Evolutionary conservation across 2,329 filamentous ascomycete genomes (phyloP).

Genomic region (Lecanosticta acicola): DNA sequence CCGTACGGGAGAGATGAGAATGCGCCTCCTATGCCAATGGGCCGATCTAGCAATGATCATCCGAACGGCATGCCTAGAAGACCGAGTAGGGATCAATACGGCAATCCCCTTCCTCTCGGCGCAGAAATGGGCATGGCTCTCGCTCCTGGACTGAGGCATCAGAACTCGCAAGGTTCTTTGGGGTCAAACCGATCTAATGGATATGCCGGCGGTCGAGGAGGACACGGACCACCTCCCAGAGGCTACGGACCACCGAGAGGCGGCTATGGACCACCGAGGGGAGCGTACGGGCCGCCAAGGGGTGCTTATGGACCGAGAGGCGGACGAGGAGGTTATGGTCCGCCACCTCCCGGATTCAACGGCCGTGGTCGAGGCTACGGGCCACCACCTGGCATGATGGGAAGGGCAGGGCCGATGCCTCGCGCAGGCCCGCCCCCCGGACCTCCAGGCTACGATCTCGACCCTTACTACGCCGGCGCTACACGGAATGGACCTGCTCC

Average conservation of each 20-base stretch:
- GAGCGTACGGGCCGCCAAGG: slow-evolving; percentile 41
- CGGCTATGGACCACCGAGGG: slow-evolving; percentile 30
- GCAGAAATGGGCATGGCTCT: slow-evolving; percentile 28
- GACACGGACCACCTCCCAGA: slow-evolving; percentile 31
- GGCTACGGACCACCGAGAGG: slow-evolving; percentile 27
- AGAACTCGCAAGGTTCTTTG: slow-evolving; percentile 45
- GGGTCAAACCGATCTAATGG: slow-evolving; percentile 34
- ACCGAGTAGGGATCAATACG: slow-evolving; percentile 57
- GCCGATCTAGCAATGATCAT: slow-evolving; percentile 20
- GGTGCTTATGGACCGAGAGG: slow-evolving; percentile 44
- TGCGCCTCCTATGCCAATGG: slow-evolving; percentile 35
- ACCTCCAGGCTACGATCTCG: slow-evolving; percentile 24
- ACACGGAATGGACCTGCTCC: slow-evolving; percentile 14
- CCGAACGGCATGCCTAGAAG: slow-evolving; percentile 31
- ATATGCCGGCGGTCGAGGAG: slow-evolving; percentile 42
- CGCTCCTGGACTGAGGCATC: slow-evolving; percentile 40
- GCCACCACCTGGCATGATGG: slow-evolving; percentile 25
- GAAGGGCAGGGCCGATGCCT: slow-evolving; percentile 27
- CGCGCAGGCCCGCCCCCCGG: slow-evolving; percentile 24
- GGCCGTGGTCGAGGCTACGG: slow-evolving; percentile 21
- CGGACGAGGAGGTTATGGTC: slow-evolving; percentile 41
- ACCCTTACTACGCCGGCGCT: slow-evolving; percentile 19
- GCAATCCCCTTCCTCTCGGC: slow-evolving; percentile 47
- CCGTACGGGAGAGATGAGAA: slow-evolving; percentile 37
- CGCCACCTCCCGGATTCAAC: slow-evolving; percentile 19